phyloP scores from a whole-genome alignment of 129 eudicot genomes.

The Centella asiatica region DNA sequence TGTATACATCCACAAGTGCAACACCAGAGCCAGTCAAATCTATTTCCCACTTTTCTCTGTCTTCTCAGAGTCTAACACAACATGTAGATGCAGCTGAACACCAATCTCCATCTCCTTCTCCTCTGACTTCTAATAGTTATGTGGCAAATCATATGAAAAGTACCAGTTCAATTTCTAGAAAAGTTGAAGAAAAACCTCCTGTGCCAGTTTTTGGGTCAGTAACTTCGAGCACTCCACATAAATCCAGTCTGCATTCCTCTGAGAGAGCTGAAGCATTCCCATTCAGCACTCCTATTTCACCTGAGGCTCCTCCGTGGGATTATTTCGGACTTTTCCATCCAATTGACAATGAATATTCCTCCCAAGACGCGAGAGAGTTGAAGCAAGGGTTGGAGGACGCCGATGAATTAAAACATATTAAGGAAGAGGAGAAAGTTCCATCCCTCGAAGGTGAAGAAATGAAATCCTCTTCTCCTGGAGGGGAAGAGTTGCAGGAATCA shows the following conservation, averaged over 20 bases:
- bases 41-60: slow-evolving; percentile 41
- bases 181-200: slow-evolving; percentile 82
- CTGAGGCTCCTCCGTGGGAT: slow-evolving; percentile 86
- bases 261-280: slow-evolving; percentile 36
- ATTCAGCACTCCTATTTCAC: slow-evolving; percentile 25
- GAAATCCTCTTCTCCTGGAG: slow-evolving; percentile 21
- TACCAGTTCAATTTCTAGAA: slow-evolving; percentile 46
- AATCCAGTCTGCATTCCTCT: slow-evolving; percentile 32
- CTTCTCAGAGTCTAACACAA: slow-evolving; percentile 52
- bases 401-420: slow-evolving; percentile 19
- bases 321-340: slow-evolving; percentile 77
- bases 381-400: slow-evolving; percentile 26
- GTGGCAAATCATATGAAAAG: slow-evolving; percentile 67
- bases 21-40: slow-evolving; percentile 62
- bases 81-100: slow-evolving; percentile 33
- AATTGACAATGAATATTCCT: slow-evolving; percentile 49
- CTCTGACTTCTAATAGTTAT: slow-evolving; percentile 46
- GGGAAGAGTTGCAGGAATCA: slow-evolving; percentile 46
- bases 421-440: slow-evolving; percentile 30
- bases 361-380: slow-evolving; percentile 36
- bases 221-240: slow-evolving; percentile 51
- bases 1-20: slow-evolving; percentile 46
- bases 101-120: slow-evolving; percentile 63
- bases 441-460: slow-evolving; percentile 39
- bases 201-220: slow-evolving; percentile 45